Evolutionary conservation across 2,329 filamentous ascomycete genomes (phyloP), one percentile per base, ranked within the genome.

Genomic region (Xylariaceae sp.): DNA sequence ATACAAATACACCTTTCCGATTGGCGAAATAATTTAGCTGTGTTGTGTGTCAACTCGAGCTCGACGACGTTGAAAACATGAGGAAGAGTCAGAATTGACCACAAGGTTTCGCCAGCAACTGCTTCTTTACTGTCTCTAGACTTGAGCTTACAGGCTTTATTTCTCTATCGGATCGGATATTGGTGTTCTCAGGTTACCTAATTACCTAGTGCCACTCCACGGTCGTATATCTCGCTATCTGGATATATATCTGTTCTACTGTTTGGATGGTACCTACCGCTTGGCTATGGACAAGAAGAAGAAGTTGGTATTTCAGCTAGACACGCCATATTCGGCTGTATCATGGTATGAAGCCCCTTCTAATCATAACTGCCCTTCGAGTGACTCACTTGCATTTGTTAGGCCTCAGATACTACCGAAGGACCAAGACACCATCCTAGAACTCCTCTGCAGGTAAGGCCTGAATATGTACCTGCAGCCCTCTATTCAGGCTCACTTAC

Each of bases 371-470:
- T 21, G 11, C 9, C 26, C 21, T 39, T 14, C 9, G 9, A 33
- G 17, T 54, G 2, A 37, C 55, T 61, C 12, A 45, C 33, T 17
- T 29, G 31, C 19, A 37, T 23, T 31, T 39, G 14, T 21, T 29
- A 91, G 88, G 87, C 88, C 88, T 6, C 72, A 79, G 37, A 79
- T 89, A 39, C 76, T 78, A 2, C 68, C 74, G 16, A 76, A 84
- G 45, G 79, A 89, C 49, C 86, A 90, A 71, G 81, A 87, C 48
- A 78, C 80, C 3, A 87, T 90, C 33, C 69, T 90, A 8, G 86
- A 90, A 61, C 76, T 91, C 45, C 77, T 90, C 4, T 89, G 84
- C 82, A 82, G 78, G 88, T 90, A 79, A 65, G 76, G 73, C 19
- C 14, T 3, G 9, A 24, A n/a, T 9, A 31, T 8, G 7, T 31